Evolutionary conservation across 371 early-diverging fungal species (phyloP).

Genomic region (Apophysomyces elegans): DNA sequence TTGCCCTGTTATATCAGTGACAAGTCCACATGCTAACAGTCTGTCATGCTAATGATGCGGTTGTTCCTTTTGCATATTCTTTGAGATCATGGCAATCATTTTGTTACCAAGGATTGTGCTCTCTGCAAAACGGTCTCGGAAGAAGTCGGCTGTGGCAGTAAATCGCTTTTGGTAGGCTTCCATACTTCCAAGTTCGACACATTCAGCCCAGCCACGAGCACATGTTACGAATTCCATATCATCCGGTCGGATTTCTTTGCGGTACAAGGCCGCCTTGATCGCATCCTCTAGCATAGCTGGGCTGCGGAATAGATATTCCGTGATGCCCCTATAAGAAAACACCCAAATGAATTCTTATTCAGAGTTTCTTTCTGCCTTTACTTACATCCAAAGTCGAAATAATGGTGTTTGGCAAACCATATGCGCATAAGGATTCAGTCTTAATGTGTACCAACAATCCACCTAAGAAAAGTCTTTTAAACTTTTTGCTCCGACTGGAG

Average conservation of each 20-base stretch:
- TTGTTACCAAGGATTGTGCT: slow-evolving; percentile 72
- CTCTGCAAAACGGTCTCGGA: slow-evolving; percentile 75
- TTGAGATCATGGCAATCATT: slow-evolving; percentile 70
- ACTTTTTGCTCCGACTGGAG: not conserved
- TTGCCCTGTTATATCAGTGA: too few species aligned
- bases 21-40: not conserved
- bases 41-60: not conserved
- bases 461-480: slow-evolving; percentile 33
- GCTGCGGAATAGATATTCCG: slow-evolving; percentile 88
- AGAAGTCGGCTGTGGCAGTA: slow-evolving; percentile 80
- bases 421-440: slow-evolving; percentile 91
- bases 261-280: slow-evolving; percentile 81
- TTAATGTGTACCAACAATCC: slow-evolving; percentile 89
- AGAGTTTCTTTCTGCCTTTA: not conserved
- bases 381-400: slow-evolving; percentile 90
- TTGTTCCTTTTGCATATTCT: slow-evolving; percentile 35
- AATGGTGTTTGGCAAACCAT: slow-evolving; percentile 95
- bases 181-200: slow-evolving; percentile 80
- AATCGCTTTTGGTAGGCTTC: slow-evolving; percentile 87
- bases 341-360: not conserved
- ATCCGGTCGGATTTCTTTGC: slow-evolving; percentile 84
- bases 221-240: slow-evolving; percentile 93
- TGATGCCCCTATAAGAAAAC: slow-evolving; percentile 69
- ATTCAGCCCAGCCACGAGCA: slow-evolving; percentile 91
- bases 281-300: slow-evolving; percentile 79